phyloP scores from a whole-genome alignment of 495 filamentous ascomycete species.

The Melanomma pulvis-pyrius region DNA sequence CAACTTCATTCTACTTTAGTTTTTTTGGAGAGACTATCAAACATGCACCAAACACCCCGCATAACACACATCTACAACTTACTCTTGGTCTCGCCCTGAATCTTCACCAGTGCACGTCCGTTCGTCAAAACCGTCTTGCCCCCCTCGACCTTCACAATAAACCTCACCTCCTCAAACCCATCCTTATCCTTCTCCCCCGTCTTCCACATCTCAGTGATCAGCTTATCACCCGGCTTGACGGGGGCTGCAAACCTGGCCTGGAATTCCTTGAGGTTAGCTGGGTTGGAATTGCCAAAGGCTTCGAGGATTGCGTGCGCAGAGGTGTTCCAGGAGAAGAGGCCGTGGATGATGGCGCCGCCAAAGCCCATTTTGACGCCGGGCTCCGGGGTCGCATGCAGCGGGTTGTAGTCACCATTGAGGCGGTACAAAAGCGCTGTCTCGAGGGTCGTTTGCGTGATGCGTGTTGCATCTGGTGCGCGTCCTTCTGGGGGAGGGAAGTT shows the following conservation, averaged over 20 bases:
- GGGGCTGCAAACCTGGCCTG: conserved; percentile 86
- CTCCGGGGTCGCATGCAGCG: conserved; percentile 81
- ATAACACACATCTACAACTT: conserved; percentile 58
- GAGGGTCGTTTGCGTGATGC: conserved; percentile 65
- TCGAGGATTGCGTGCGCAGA: conserved; percentile 75
- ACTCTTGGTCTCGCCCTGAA: conserved; percentile 57
- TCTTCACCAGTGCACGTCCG: conserved; percentile 76
- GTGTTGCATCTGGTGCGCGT: conserved; percentile 73
- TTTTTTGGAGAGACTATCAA: neutral
- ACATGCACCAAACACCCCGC: neutral
- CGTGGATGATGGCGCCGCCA: conserved; percentile 85
- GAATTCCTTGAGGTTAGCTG: conserved; percentile 78
- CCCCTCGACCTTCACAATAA: conserved; percentile 68
- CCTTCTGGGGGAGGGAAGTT: conserved; percentile 75
- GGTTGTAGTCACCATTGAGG: conserved; percentile 91
- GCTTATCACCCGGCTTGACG: conserved; percentile 74
- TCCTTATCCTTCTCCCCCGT: conserved; percentile 63
- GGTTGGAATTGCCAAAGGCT: conserved; percentile 72
- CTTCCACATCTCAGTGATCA: conserved; percentile 66
- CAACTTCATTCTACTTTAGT: neutral
- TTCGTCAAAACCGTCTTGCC: conserved; percentile 83
- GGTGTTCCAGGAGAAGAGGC: conserved; percentile 81
- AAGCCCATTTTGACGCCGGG: conserved; percentile 88
- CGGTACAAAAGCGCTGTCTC: conserved; percentile 70
- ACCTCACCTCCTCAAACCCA: conserved; percentile 80